Base-by-base conservation (phyloP, 1,139 yeast species). In the Candida frijolesensis region DNA sequence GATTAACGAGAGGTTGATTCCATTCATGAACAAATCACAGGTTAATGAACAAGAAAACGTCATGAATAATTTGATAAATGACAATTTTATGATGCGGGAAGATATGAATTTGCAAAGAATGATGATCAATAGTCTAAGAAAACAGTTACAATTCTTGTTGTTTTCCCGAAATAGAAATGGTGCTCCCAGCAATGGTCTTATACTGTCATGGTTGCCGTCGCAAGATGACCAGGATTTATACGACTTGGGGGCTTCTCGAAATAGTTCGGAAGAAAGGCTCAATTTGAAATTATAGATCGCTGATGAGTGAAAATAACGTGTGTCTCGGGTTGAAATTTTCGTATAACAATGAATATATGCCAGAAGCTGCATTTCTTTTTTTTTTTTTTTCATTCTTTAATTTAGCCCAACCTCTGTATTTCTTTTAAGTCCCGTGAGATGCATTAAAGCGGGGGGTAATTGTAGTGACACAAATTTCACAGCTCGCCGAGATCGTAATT, bases 71-170 rank as follows among this genome's bases (percentile, higher is more conserved):
- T 60, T 80, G 45, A 72, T 76, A 5, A 54, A 53, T 51, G 83
- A 79, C 46, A 78, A 69, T 52, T 68, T 71, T 41, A 69, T 73
- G 60, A 67, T 80, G 68, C 70, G 76, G 50, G 84, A 80, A 46
- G 84, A 80, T 52, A 55, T 80, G 57, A 77, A 71, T 53, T 60
- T 71, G 46, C 84, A 80, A 52, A 58, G 83, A 46, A 64, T 76
- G 54, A 65, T 76, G 47, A 65, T 81, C 40, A 75, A 72, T 57
- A 76, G 80, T 51, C 59, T 80, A 34, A 62, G 84, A 41, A 82
- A 80, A 54, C 85, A 80, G 55, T 62, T 80, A 30, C 84, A 80
- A 52, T 80, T 76, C 54, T 63, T 80, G 54, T 54, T 79, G 49
- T 72, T 79, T 54, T 70, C 76, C 16, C 68, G 80, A 50, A 54